Evolutionary conservation across 1,284 basidiomycete genomes (phyloP).

Genomic region (Fomitopsis palustris): DNA sequence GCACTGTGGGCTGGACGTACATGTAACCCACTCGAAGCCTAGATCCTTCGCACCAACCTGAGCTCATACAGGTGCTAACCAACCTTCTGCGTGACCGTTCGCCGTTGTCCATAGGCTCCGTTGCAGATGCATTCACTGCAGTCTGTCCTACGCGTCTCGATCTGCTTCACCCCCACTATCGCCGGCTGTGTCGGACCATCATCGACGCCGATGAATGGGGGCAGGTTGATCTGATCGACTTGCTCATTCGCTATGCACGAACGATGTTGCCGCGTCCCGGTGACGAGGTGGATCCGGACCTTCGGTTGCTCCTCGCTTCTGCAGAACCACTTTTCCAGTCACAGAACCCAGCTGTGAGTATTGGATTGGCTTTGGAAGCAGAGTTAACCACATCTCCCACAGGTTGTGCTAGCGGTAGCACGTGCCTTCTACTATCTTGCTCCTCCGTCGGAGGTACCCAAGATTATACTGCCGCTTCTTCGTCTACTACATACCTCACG

Average conservation of each 20-base stretch:
- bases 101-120: slow-evolving; percentile 85
- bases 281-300: slow-evolving; percentile 67
- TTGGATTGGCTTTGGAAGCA: not conserved
- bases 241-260: slow-evolving; percentile 82
- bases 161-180: slow-evolving; percentile 86
- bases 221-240: slow-evolving; percentile 77
- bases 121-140: slow-evolving; percentile 80
- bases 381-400: not conserved
- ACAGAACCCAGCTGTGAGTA: slow-evolving; percentile 77
- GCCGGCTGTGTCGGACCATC: slow-evolving; percentile 80
- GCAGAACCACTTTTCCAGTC: slow-evolving; percentile 79
- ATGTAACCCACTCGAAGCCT: slow-evolving; percentile 45
- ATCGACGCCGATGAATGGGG: slow-evolving; percentile 97
- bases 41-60: slow-evolving; percentile 68
- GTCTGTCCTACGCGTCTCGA: slow-evolving; percentile 85
- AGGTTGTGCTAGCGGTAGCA: slow-evolving; percentile 76
- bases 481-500: slow-evolving; percentile 60
- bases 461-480: slow-evolving; percentile 65
- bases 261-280: slow-evolving; percentile 78
- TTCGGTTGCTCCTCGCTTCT: slow-evolving; percentile 73
- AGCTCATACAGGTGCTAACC: slow-evolving; percentile 72
- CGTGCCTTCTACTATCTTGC: slow-evolving; percentile 75
- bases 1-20: not conserved
- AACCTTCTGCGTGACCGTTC: slow-evolving; percentile 81
- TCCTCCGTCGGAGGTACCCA: slow-evolving; percentile 50